Evolutionary conservation across 2,329 filamentous ascomycete genomes (phyloP).

Genomic region (Clarireedia hainanense): DNA sequence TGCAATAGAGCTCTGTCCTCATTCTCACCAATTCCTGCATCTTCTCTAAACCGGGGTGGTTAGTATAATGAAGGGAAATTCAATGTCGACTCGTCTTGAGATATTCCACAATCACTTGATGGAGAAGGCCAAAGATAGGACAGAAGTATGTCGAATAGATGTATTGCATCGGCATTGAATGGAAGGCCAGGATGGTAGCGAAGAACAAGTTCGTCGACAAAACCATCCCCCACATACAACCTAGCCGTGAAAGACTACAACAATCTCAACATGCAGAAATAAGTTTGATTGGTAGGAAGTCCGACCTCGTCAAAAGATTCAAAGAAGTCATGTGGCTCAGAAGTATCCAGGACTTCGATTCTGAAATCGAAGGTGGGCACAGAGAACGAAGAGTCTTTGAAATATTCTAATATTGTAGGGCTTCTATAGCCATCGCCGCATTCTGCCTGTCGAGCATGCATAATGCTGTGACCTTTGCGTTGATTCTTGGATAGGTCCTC

Average conservation of each 20-base stretch:
- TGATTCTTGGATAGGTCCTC: not conserved
- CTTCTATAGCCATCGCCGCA: not conserved
- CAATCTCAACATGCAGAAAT: not conserved
- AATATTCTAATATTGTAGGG: not conserved
- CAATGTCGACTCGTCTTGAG: not conserved
- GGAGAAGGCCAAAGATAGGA: not conserved
- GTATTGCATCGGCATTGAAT: not conserved
- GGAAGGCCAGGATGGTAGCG: not conserved
- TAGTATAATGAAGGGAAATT: not conserved
- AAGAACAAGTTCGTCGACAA: not conserved
- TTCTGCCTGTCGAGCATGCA: not conserved
- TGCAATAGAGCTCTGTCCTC: not conserved
- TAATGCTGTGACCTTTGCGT: not conserved
- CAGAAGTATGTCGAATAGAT: not conserved
- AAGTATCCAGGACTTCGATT: not conserved
- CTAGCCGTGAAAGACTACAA: not conserved
- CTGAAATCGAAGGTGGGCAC: not conserved
- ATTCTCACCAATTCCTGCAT: not conserved
- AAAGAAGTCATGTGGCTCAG: not conserved
- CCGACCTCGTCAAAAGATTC: not conserved
- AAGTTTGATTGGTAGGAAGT: too few relatives aligned
- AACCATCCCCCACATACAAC: not conserved
- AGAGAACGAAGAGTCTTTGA: not conserved
- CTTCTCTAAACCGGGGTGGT: not conserved
- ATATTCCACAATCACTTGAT: not conserved